Conservation (phyloP, 148 eudicot genomes). For the Chenopodium album region DNA sequence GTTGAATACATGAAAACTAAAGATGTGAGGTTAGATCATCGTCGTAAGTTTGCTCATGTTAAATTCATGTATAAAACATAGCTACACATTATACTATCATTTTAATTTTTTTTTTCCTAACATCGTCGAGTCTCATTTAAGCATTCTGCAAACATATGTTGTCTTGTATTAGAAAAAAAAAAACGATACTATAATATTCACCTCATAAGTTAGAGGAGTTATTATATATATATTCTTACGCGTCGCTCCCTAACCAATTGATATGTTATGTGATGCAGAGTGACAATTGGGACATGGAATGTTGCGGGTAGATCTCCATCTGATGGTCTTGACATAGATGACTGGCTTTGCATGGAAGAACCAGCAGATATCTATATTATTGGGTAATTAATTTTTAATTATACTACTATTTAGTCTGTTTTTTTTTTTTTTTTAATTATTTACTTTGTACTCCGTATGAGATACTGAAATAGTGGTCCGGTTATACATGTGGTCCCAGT, state of each 20-base stretch:
- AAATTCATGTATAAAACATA: neutral
- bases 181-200: too few species aligned
- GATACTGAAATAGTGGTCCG: neutral
- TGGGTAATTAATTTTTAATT: constrained; percentile 48
- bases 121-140: neutral
- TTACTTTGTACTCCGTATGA: neutral
- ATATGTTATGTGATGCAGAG: constrained; percentile 32
- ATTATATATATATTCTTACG: too few species aligned
- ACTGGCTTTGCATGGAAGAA: constrained; percentile 77
- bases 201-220: too few species aligned
- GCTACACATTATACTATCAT: neutral
- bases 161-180: neutral
- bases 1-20: constrained; percentile 68
- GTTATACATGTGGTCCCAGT: neutral
- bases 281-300: constrained; percentile 85
- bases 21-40: constrained; percentile 74
- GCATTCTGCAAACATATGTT: neutral
- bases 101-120: neutral
- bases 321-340: constrained; percentile 70
- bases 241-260: too few species aligned
- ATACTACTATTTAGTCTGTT: too few species aligned
- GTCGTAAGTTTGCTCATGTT: constrained; percentile 22
- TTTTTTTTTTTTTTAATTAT: too few species aligned
- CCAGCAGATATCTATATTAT: constrained; percentile 86
- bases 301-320: constrained; percentile 79